Evolutionary conservation across 768 basidiomycete genomes (phyloP), one percentile per base, ranked within the genome.

Genomic region (Omphalotus guepiniiformis): DNA sequence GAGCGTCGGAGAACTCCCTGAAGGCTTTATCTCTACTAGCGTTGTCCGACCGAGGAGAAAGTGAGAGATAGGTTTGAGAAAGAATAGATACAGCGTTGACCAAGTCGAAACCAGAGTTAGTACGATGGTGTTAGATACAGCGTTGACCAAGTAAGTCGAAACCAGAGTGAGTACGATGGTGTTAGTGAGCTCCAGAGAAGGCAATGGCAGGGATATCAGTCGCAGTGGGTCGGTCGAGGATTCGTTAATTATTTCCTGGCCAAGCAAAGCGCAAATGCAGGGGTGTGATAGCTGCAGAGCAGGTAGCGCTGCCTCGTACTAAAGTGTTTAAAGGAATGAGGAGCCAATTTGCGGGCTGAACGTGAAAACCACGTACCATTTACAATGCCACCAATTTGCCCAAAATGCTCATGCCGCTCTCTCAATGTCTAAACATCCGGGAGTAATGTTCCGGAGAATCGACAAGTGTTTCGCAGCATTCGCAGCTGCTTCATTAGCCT

Each of bases 341-440:
- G 19, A 48, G 28, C 21, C 0, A n/a, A n/a, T 23, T 16, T 11
- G 39, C 22, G 15, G 16, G 51, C 16, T 29, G 40, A 27, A 28
- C 13, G 21, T 18, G 26, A 22, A 18, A 25, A 39, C 29, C 21
- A 73, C 88, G 43, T 57, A 91, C 89, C 79, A 88, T 68, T 54
- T 88, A 84, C 40, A 91, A 59, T 19, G 73, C 55, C 21, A 88
- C 69, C 2, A 91, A 62, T 60, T 88, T 89, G 6, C 78, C 83
- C 5, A 81, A 58, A 4, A 90, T 64, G 49, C 82, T 82, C 41
- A 74, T 73, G 1, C 84, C 88, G 85, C 87, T 29, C 83, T 73
- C 63, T 92, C 90, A 4, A 89, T 73, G 53, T 90, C 83, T 7
- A 86, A 15, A 53, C 77, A 75, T 2, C 66, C 69, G 0, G 74